Evolutionary conservation across 1,284 basidiomycete species (phyloP), one percentile per base, ranked within the genome.

Genomic region (Malassezia dermatis): DNA sequence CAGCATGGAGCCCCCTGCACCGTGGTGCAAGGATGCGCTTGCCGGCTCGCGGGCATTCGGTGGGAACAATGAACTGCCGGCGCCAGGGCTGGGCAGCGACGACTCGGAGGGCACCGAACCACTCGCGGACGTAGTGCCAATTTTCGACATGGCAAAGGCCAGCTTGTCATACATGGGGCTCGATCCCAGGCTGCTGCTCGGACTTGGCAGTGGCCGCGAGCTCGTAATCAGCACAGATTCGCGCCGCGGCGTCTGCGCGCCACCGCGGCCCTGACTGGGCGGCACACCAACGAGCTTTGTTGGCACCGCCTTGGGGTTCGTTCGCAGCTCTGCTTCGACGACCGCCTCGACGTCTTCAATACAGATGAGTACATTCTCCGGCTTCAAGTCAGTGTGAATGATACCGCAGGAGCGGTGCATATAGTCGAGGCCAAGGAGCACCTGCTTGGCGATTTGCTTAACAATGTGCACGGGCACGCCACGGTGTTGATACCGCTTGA

Each of bases 301-400:
- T 13, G 80, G 85, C n/a, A 83, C 80, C 2, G 80, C 80, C 3
- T 79, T 79, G 0, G 79, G 78, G 31, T 72, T 79, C 24, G 79
- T 77, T 12, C 84, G 83, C 56, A 91, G 79, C 76, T 96, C 91
- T 13, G 87, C 79, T 63, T 86, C 82, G 42, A 98, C 91, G 69
- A 96, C 89, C 3, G 84, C 80, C 73, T 98, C 93, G 64, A 98
- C 93, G 71, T 96, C 88, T 67, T 96, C 93, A 69, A 98, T 96
- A 76, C 84, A 87, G 65, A 98, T 91, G 51, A 98, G 81, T 30
- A 98, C 90, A 77, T 98, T 98, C 76, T 98, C 93, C 0, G 93
- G 93, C 77, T 98, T 98, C 63, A 98, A 81, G 76, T 98, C 91
- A 41, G 73, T 75, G 55, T 69, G 62, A 53, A 95, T 93, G 68